Conservation (phyloP, 345 rosid genomes). For the Murraya koenigii region DNA sequence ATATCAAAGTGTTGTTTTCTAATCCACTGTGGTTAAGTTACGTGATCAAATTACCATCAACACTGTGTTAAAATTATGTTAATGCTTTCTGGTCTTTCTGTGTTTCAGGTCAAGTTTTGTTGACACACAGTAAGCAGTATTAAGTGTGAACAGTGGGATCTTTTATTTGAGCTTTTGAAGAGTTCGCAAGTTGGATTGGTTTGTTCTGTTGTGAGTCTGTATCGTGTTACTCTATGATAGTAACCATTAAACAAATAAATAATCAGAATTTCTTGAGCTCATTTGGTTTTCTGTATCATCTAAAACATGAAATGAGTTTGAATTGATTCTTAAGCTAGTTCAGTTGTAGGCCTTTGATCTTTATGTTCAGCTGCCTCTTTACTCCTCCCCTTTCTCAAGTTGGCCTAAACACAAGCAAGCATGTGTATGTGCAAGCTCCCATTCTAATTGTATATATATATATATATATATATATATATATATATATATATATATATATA, state of each 20-base stretch:
- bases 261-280: neutral
- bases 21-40: neutral
- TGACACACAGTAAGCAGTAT: neutral
- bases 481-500: too few species aligned
- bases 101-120: slow-evolving; percentile 4
- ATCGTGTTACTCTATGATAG: neutral
- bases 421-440: too few species aligned
- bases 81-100: neutral
- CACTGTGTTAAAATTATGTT: neutral
- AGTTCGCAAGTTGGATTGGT: neutral
- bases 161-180: neutral
- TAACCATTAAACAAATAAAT: neutral
- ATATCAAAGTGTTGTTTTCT: too few species aligned
- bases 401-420: neutral
- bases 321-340: neutral
- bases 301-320: neutral
- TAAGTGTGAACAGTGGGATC: neutral
- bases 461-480: too few species aligned
- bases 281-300: too few species aligned
- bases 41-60: neutral
- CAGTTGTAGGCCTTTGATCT: neutral
- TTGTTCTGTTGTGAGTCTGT: neutral
- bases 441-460: too few species aligned
- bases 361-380: neutral
- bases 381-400: neutral